A percentile compares a stretch with the other conserved stretches of the same genome.
phyloP scores from a whole-genome alignment of 768 basidiomycete genomes.

The Rhodosporidiobolus sp. region DNA sequence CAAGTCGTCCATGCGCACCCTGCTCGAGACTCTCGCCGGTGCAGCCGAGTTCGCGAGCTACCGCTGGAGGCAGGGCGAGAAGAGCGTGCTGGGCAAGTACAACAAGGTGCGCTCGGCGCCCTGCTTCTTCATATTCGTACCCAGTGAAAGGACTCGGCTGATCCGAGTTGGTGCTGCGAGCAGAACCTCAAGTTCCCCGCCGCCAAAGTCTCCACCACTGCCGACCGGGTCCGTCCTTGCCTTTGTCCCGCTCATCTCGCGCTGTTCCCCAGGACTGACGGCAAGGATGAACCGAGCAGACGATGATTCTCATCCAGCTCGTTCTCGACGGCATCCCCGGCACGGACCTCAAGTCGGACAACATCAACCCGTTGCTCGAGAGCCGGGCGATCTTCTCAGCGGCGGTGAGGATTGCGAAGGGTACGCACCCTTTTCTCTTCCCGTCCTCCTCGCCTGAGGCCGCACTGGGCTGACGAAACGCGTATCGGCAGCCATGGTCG shows the following conservation, averaged over 20 bases:
- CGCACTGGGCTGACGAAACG: background rate
- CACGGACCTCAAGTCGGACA: conserved; percentile 69
- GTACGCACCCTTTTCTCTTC: conserved; percentile 54
- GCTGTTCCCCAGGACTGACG: background rate
- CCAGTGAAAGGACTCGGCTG: background rate
- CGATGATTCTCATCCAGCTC: conserved; percentile 40
- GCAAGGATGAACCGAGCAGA: background rate
- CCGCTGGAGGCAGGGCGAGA: conserved; percentile 73
- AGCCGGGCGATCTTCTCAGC: conserved; percentile 70
- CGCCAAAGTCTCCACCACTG: conserved; percentile 71
- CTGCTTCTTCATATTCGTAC: too few species aligned
- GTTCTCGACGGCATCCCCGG: conserved; percentile 45
- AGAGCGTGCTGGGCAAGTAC: conserved; percentile 60
- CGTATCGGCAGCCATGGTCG: conserved; percentile 62
- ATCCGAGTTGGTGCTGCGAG: background rate
- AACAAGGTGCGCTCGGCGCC: conserved; percentile 65
- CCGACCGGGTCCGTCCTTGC: conserved; percentile 64
- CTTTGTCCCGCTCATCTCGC: conserved; percentile 46
- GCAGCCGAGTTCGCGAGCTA: conserved; percentile 71
- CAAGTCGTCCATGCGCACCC: conserved; percentile 19
- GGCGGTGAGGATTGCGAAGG: conserved; percentile 69
- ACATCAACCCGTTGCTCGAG: conserved; percentile 65
- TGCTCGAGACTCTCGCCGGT: conserved; percentile 63
- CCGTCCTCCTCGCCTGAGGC: background rate
- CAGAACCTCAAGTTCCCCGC: conserved; percentile 75